Percentiles rank a stretch among this genome's conserved stretches.
Conservation (phyloP, 2,329 filamentous ascomycete species). For the Lachnellula hyalina region DNA sequence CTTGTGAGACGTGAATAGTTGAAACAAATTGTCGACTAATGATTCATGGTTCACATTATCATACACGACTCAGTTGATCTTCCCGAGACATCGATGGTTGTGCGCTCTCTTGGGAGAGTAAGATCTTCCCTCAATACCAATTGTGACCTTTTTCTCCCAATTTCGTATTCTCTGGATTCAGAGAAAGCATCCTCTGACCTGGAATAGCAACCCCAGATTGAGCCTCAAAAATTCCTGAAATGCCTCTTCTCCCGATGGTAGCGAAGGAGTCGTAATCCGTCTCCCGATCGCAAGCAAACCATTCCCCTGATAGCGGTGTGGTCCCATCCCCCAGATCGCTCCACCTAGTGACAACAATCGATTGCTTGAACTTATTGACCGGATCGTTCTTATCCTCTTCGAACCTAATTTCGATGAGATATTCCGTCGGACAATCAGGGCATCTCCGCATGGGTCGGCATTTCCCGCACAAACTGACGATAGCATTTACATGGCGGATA, state of each 20-base stretch:
- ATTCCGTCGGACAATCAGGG: slow-evolving; percentile 57
- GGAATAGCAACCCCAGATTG: slow-evolving; percentile 49
- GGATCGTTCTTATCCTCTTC: slow-evolving; percentile 47
- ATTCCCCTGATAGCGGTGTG: slow-evolving; percentile 45
- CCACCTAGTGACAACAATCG: slow-evolving; percentile 56
- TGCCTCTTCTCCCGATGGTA: slow-evolving; percentile 46
- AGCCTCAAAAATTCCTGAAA: slow-evolving; percentile 55
- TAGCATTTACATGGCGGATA: slow-evolving; percentile 33
- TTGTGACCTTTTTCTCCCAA: slow-evolving; percentile 49
- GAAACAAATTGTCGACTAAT: too few relatives aligned
- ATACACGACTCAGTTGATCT: too few relatives aligned
- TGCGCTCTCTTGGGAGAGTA: background rate
- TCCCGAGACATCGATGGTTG: too few relatives aligned
- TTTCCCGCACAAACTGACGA: slow-evolving; percentile 46
- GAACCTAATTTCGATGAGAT: slow-evolving; percentile 54
- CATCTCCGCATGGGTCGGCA: slow-evolving; percentile 57
- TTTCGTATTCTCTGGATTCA: slow-evolving; percentile 52
- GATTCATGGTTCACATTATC: too few relatives aligned
- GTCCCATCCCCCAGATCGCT: slow-evolving; percentile 53
- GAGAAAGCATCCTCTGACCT: slow-evolving; percentile 50
- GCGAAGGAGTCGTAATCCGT: slow-evolving; percentile 48
- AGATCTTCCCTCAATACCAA: slow-evolving; percentile 46
- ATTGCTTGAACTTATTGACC: slow-evolving; percentile 48
- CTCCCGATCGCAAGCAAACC: slow-evolving; percentile 49
- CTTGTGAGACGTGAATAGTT: too few relatives aligned